phyloP scores from a whole-genome alignment of 495 filamentous ascomycete genomes.

The Astrothelium macrocarpum region DNA sequence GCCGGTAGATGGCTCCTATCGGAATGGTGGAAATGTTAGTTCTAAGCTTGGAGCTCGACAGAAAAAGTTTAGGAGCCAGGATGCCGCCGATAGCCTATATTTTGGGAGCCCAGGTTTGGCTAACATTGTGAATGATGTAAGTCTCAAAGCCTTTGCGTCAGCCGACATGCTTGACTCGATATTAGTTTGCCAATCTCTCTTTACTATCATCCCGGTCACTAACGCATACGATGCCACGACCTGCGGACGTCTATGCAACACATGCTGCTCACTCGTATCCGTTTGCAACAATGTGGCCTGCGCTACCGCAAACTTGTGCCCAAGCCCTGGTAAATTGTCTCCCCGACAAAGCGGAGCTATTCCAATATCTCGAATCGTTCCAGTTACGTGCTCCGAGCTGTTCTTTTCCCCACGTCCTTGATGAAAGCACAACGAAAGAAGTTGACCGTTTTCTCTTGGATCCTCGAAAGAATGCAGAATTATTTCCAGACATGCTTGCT shows the following conservation, averaged over 20 bases:
- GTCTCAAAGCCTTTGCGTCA: constrained; percentile 10
- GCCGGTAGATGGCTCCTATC: neutral
- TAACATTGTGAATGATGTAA: constrained; percentile 35
- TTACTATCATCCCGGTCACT: constrained; percentile 25
- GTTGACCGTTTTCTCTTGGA: constrained; percentile 36
- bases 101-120: constrained; percentile 37
- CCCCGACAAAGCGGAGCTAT: constrained; percentile 30
- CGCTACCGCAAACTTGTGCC: constrained; percentile 23
- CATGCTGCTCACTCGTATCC: constrained; percentile 26
- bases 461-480: constrained; percentile 31
- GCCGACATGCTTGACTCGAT: constrained; percentile 5
- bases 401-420: constrained; percentile 38
- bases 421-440: constrained; percentile 34
- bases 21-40: neutral
- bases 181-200: constrained; percentile 34
- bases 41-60: constrained; percentile 22
- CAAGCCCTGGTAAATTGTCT: constrained; percentile 28
- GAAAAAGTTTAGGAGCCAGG: constrained; percentile 29
- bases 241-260: constrained; percentile 32
- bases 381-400: constrained; percentile 34
- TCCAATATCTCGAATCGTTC: constrained; percentile 33
- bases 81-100: constrained; percentile 34
- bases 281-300: constrained; percentile 33
- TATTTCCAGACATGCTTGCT: constrained; percentile 39
- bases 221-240: constrained; percentile 31